Percentiles rank a stretch among this genome's conserved stretches.
Conservation (phyloP, 2,329 filamentous ascomycete species). For the Aspergillus flavus region DNA sequence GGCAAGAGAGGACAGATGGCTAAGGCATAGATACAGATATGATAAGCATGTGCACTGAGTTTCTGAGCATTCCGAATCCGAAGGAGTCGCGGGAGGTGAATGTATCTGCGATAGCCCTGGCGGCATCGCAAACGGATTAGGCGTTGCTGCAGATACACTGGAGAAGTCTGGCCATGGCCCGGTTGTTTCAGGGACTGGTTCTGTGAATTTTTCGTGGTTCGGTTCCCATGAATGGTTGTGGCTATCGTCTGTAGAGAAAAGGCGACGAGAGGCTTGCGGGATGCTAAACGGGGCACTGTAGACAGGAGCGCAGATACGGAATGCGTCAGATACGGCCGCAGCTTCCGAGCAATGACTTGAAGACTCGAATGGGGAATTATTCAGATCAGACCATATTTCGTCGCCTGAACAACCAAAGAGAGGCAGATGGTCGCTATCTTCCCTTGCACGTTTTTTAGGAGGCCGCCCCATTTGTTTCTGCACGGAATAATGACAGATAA, state of each 20-base stretch:
- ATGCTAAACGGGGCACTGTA: constrained; percentile 21
- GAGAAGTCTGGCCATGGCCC: constrained; percentile 48
- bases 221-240: constrained; percentile 29
- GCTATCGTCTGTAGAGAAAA: constrained; percentile 26
- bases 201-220: constrained; percentile 25
- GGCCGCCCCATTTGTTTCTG: constrained; percentile 54
- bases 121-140: constrained; percentile 29
- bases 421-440: constrained; percentile 31
- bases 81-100: constrained; percentile 26
- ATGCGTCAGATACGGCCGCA: constrained; percentile 24
- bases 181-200: constrained; percentile 31
- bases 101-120: constrained; percentile 24
- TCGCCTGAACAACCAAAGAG: constrained; percentile 16
- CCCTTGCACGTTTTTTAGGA: constrained; percentile 43
- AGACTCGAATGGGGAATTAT: constrained; percentile 22
- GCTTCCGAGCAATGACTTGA: constrained; percentile 20
- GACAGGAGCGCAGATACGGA: constrained; percentile 32
- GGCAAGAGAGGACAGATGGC: constrained; percentile 43
- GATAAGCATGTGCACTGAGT: constrained; percentile 44
- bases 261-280: constrained; percentile 20
- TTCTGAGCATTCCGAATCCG: constrained; percentile 24
- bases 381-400: constrained; percentile 28
- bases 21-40: constrained; percentile 48
- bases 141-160: constrained; percentile 35
- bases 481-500: constrained; percentile 49